phyloP scores from a whole-genome alignment of 306 rosid species.

The Citrullus amarus region DNA sequence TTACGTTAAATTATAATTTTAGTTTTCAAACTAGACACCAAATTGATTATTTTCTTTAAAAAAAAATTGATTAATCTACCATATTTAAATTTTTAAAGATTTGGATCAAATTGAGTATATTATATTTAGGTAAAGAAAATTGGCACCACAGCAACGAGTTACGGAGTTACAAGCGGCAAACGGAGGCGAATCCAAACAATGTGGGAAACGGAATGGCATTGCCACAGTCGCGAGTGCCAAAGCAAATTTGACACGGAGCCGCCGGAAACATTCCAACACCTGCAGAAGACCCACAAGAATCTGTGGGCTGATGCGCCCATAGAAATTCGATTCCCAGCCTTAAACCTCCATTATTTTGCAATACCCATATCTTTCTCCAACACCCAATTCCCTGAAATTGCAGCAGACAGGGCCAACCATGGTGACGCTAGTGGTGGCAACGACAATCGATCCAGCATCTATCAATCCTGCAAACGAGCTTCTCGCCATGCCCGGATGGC shows the following conservation, averaged over 20 bases:
- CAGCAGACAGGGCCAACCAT: conserved; percentile 5
- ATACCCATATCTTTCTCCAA: background rate
- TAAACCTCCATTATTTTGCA: background rate
- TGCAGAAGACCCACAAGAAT: background rate
- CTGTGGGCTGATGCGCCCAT: background rate
- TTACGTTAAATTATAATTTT: too few species aligned
- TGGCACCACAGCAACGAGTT: background rate
- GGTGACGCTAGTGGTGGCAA: conserved; percentile 78
- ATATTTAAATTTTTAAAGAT: too few species aligned
- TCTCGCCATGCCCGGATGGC: conserved; percentile 66
- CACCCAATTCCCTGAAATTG: background rate
- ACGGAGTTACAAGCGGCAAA: background rate
- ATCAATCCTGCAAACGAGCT: conserved; percentile 79
- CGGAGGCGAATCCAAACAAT: background rate
- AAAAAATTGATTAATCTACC: too few species aligned
- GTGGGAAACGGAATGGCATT: background rate
- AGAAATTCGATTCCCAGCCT: background rate
- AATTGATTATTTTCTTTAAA: too few species aligned
- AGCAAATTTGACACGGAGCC: background rate
- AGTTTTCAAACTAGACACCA: too few species aligned
- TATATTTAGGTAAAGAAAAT: background rate
- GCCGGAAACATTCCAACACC: background rate
- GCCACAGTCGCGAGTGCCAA: background rate
- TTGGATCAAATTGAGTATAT: too few species aligned
- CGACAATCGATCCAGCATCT: conserved; percentile 75